Evolutionary conservation across 164 flowering plant species (phyloP).

Genomic region (Vitis rotundifolia): DNA sequence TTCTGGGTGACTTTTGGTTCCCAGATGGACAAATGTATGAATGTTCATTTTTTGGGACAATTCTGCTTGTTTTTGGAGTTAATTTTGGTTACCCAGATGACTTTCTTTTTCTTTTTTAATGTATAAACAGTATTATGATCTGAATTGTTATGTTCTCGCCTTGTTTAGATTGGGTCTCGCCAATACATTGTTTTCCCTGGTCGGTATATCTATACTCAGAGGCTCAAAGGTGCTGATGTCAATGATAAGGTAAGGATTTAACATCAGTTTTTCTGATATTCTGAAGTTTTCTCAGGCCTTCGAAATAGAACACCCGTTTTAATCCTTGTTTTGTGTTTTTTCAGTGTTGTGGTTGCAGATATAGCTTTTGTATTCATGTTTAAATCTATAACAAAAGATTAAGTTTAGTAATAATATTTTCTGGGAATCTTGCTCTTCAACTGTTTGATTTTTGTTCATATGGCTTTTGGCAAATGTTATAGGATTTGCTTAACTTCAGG

Average conservation of each 20-base stretch:
- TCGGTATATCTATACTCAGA: constrained; percentile 68
- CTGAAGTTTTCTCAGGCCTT: not conserved
- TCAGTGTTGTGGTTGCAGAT: too few species aligned
- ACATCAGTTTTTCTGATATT: not conserved
- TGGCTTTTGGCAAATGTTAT: too few species aligned
- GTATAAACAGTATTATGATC: too few species aligned
- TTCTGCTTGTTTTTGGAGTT: too few species aligned
- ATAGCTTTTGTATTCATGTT: too few species aligned
- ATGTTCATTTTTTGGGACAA: not conserved
- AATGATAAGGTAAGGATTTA: constrained; percentile 70
- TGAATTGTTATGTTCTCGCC: constrained; percentile 1
- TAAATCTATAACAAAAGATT: too few species aligned
- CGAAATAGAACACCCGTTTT: not conserved
- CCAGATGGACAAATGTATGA: not conserved
- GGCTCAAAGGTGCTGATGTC: constrained; percentile 90
- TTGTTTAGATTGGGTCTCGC: constrained; percentile 69
- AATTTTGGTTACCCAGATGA: too few species aligned
- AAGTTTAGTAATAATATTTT: too few species aligned
- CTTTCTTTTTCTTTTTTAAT: too few species aligned
- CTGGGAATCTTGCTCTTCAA: too few species aligned
- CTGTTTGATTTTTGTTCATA: too few species aligned
- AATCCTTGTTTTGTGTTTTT: constrained; percentile 5
- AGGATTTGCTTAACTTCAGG: too few species aligned
- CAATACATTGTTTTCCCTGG: constrained; percentile 93
- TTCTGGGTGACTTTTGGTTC: not conserved